These are phyloP conservation scores for Mortierella sp. DNA, from an alignment of 371 early-diverging fungal species.

Conservation along the genomic window DNA sequence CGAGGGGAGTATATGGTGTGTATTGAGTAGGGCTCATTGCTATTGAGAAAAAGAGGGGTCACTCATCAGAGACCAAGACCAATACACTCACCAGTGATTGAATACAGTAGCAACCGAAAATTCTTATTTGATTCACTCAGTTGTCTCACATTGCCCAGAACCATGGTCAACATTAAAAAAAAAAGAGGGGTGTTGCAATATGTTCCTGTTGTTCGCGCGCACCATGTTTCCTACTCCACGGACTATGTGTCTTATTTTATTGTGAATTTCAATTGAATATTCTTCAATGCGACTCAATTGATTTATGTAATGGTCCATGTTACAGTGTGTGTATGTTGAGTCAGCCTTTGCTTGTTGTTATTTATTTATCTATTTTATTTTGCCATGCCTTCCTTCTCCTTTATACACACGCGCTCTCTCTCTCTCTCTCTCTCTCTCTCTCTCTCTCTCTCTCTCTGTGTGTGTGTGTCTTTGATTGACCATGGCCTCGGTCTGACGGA, in stretches of 20 bases:
- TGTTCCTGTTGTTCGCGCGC: neutral
- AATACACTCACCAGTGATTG: neutral
- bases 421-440: too few relatives aligned
- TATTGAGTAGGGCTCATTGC: neutral
- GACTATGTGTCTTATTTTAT: neutral
- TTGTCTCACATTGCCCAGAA: conserved; percentile 2
- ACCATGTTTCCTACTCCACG: neutral
- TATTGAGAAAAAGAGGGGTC: conserved; percentile 4
- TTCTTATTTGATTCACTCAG: neutral
- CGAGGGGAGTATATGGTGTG: neutral
- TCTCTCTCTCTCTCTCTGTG: neutral
- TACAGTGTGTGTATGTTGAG: neutral
- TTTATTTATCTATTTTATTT: neutral
- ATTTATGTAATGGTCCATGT: neutral
- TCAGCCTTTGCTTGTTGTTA: neutral
- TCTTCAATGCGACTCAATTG: neutral
- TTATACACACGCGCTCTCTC: too few relatives aligned
- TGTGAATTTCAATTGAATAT: neutral
- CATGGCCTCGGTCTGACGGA: conserved; percentile 1
- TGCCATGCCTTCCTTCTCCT: neutral
- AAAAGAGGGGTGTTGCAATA: neutral
- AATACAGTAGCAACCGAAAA: neutral
- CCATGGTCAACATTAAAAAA: neutral
- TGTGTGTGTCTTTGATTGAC: neutral
- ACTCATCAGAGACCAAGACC: neutral